Percentiles rank a stretch among this genome's conserved stretches.
Evolutionary conservation across 805 yeast genomes (phyloP).

Genomic region (Pichia cephalocereana): DNA sequence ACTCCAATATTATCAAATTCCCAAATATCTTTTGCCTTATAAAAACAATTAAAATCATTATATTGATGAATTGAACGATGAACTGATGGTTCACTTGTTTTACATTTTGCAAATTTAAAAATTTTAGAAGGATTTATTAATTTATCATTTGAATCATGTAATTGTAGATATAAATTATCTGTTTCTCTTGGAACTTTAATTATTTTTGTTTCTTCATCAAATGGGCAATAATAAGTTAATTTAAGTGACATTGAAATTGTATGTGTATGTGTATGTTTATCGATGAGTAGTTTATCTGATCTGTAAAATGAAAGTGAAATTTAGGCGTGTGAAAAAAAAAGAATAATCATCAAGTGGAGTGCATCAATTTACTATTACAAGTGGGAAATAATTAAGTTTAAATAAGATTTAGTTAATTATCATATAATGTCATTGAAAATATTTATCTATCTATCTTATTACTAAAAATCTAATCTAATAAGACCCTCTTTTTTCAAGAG

Average conservation of each 20-base stretch:
- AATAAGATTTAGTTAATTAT: too few species aligned
- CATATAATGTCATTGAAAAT: too few species aligned
- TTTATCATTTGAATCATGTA: background rate
- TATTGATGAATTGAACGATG: background rate
- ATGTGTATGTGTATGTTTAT: background rate
- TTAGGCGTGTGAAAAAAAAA: too few species aligned
- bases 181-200: constrained; percentile 7
- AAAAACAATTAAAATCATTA: constrained; percentile 17
- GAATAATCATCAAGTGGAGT: too few species aligned
- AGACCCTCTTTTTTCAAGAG: too few species aligned
- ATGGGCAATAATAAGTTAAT: constrained; percentile 10
- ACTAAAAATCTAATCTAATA: too few species aligned
- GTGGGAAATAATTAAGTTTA: too few species aligned
- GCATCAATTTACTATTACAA: too few species aligned
- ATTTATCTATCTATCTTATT: too few species aligned
- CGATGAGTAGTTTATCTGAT: too few species aligned
- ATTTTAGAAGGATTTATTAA: constrained; percentile 2
- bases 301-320: too few species aligned
- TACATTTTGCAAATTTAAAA: constrained; percentile 4
- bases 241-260: background rate
- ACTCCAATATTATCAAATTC: constrained; percentile 76
- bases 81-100: background rate
- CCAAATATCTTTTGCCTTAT: constrained; percentile 54
- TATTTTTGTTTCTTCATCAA: constrained; percentile 9
- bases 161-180: background rate